phyloP scores from a whole-genome alignment of 257 asterid species.

The Ligustrum vulgare region DNA sequence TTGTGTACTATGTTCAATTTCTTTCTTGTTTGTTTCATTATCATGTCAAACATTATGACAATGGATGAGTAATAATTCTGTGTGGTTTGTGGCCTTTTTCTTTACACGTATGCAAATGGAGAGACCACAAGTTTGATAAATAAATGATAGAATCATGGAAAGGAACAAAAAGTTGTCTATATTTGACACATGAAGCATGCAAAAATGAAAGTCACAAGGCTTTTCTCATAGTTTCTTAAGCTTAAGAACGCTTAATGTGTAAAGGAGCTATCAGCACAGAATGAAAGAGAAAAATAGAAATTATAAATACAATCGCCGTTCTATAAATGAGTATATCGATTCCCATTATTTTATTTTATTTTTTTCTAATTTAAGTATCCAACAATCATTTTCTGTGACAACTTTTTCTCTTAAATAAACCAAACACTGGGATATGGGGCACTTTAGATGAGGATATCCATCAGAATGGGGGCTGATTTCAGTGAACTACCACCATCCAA shows the following conservation, averaged over 20 bases:
- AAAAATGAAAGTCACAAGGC: not conserved
- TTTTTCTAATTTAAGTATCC: not conserved
- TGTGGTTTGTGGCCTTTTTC: not conserved
- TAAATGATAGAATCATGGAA: not conserved
- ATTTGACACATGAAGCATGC: not conserved
- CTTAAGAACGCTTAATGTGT: too few relatives aligned
- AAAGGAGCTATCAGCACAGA: not conserved
- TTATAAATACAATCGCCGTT: not conserved
- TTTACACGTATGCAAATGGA: not conserved
- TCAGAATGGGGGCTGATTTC: not conserved
- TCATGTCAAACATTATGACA: not conserved
- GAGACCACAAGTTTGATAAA: not conserved
- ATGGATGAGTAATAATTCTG: not conserved
- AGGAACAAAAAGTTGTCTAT: not conserved
- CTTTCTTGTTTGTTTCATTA: constrained; percentile 1
- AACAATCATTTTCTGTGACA: not conserved
- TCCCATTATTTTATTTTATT: not conserved
- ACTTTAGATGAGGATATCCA: not conserved
- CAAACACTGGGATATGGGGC: not conserved
- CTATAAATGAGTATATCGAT: not conserved
- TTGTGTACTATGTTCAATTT: constrained; percentile 2
- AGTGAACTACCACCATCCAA: not conserved
- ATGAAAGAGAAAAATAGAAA: not conserved
- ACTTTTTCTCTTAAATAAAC: not conserved
- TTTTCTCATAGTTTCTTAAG: not conserved